A percentile compares a stretch with the other conserved stretches of the same genome.
Conservation (phyloP, 768 basidiomycete genomes). For the Thelephora ganbajun region DNA sequence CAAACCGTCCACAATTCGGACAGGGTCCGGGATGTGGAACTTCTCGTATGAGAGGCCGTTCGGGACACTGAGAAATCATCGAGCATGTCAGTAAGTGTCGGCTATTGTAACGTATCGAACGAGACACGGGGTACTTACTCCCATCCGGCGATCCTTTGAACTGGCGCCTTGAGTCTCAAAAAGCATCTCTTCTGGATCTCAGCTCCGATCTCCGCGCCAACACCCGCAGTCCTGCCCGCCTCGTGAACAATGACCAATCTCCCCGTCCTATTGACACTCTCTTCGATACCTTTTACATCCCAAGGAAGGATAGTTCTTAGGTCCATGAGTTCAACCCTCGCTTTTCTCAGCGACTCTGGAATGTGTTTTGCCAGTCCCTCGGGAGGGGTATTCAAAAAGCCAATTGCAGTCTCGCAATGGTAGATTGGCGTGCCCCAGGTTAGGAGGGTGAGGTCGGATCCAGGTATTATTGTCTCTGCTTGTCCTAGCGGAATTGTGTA, state of each 20-base stretch:
- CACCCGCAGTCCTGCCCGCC: constrained; percentile 75
- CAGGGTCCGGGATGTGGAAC: constrained; percentile 80
- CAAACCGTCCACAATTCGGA: constrained; percentile 72
- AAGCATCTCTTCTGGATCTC: constrained; percentile 85
- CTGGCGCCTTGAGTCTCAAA: constrained; percentile 76
- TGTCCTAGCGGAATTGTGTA: constrained; percentile 71
- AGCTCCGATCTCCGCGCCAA: constrained; percentile 85
- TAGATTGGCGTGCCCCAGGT: constrained; percentile 93
- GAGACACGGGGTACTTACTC: constrained; percentile 48
- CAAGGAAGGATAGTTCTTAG: constrained; percentile 81
- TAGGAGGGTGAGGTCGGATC: constrained; percentile 77
- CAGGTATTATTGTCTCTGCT: constrained; percentile 62
- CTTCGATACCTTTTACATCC: constrained; percentile 68
- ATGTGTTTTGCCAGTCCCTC: constrained; percentile 47
- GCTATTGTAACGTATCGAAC: not conserved
- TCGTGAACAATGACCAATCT: constrained; percentile 85
- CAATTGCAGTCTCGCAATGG: constrained; percentile 75
- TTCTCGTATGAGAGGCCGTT: constrained; percentile 80
- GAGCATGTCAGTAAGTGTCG: not conserved
- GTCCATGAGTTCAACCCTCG: constrained; percentile 82
- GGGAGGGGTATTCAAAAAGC: constrained; percentile 57
- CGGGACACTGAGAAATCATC: constrained; percentile 42
- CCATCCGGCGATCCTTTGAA: constrained; percentile 82
- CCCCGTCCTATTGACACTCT: constrained; percentile 78
- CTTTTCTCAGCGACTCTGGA: constrained; percentile 47